Base-by-base conservation (phyloP, 73 alveolate species). In the Paramecium pentaurelia region DNA sequence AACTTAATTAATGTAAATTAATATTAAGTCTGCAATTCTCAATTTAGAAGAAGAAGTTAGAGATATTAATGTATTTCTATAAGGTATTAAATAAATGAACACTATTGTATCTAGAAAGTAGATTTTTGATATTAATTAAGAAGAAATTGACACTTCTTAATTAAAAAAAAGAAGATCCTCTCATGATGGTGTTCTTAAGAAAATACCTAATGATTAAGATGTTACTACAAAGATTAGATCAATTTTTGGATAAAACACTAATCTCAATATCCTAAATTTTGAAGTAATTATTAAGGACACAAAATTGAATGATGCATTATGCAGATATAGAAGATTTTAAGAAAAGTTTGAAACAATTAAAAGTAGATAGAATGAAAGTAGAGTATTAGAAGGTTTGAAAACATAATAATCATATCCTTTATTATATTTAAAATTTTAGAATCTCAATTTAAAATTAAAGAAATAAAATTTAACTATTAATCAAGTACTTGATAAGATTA, bases 401-500 rank as follows among this genome's bases (percentile, higher is more conserved):
- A 49, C 47, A 25, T 28, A 44, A 10, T 14, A 27, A 45, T 45
- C 77, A 18, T 49, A 80, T 44, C 91, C 91, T 20, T 36, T 80
- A 49, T 27, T 80, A 12, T 4, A 40, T 80, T 27, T 80, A 9
- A 28, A 49, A 4, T 80, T 80, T 16, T 42, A 44, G 10, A 28
- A 80, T 36, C 27, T 80, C 54, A 36, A 36, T 45, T 4, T 80
- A n/a, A 49, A 80, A 45, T 47, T 80, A 10, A 47, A 80, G 22
- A 60, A 30, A 32, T 47, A 40, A 20, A 42, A 80, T 28, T 20
- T 42, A 25, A 25, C 47, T 38, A 28, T 47, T 9, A 47, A 80
- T 80, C 27, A 80, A 47, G 71, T 80, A 18, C 38, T 80, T 11
- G 91, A 80, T 80, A 80, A 45, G 47, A 80, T 80, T 11, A 80